Evolutionary conservation across 371 early-diverging fungal species (phyloP), one percentile per base, ranked within the genome.

Genomic region (Paraphysoderma sedebokerense): DNA sequence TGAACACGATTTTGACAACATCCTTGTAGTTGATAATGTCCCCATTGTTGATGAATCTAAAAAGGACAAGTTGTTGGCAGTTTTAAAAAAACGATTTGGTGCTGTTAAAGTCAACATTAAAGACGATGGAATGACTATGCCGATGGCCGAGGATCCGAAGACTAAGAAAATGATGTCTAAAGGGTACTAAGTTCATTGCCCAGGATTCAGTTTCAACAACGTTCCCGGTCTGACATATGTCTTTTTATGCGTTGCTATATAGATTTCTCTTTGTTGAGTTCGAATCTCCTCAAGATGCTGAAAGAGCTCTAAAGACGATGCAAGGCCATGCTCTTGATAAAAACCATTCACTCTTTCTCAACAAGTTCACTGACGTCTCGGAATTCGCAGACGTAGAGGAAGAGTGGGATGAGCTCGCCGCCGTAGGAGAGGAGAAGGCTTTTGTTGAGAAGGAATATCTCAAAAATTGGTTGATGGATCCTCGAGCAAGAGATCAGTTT

Each of bases 191-290:
- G 13, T 46, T 2, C 34, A 38, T 17, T 17, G 32, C 26, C 27
- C 41, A 13, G 37, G 12, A 11, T 24, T 8, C 26, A 33, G 35
- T 5, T 39, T 17, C 13, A 13, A 26, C 31, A 48, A 11, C 28
- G 22, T 34, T 20, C n/a, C n/a, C n/a, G n/a, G n/a, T n/a, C 20
- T 23, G 4, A 28, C 41, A 48, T 28, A 20, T 31, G 27, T 38
- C 29, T 31, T 26, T 35, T n/a, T n/a, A n/a, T 30, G 30, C 29
- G 17, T 33, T 15, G 15, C 32, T 46, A 24, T 46, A 19, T 62
- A 86, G 93, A 23, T 92, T 76, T 68, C 65, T 89, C 57, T 97
- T 93, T 55, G 69, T 97, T 49, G 92, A 93, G 57, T 92, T 88
- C 55, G 85, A 79, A 61, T 81, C 81, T 29, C 66, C 82, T 11